A percentile compares a stretch with the other conserved stretches of the same genome.
phyloP scores from a whole-genome alignment of 2,329 filamentous ascomycete species.

The Chaetomiaceae sp. region DNA sequence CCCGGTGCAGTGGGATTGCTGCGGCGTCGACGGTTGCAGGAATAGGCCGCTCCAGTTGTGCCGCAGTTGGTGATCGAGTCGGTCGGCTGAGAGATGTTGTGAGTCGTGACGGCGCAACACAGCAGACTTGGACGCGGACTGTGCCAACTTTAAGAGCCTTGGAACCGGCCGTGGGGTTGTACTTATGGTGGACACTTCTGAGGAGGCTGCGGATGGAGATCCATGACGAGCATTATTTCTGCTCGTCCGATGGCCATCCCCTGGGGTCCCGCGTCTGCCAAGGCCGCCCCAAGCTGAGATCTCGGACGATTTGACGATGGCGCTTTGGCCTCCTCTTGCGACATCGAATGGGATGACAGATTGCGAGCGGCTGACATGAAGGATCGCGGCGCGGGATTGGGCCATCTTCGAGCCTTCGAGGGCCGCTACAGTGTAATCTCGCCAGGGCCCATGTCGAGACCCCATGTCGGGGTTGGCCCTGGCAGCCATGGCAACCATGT shows the following conservation, averaged over 20 bases:
- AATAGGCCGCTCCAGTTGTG: constrained; percentile 2
- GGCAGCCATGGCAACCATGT: constrained; percentile 19
- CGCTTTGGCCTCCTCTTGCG: constrained; percentile 4
- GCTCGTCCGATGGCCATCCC: neutral
- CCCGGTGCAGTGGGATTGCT: neutral
- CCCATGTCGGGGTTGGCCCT: constrained; percentile 16
- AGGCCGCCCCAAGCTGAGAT: constrained; percentile 2
- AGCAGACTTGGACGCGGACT: neutral
- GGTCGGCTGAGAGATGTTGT: neutral
- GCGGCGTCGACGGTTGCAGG: neutral
- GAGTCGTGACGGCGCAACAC: neutral
- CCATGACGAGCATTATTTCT: constrained; percentile 13
- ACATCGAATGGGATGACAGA: constrained; percentile 16
- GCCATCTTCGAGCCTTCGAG: constrained; percentile 26
- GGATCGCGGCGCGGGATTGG: constrained; percentile 26
- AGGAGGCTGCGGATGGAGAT: neutral
- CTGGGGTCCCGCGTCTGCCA: neutral
- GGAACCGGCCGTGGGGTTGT: constrained; percentile 3
- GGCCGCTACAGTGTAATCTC: constrained; percentile 29
- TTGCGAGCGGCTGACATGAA: constrained; percentile 16
- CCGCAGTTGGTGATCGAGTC: neutral
- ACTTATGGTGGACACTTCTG: constrained; percentile 1
- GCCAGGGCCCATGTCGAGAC: constrained; percentile 17
- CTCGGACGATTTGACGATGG: neutral
- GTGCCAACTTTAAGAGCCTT: neutral